Conservation (phyloP, 106 monocot genomes). For the Dactylorhiza incarnata region DNA sequence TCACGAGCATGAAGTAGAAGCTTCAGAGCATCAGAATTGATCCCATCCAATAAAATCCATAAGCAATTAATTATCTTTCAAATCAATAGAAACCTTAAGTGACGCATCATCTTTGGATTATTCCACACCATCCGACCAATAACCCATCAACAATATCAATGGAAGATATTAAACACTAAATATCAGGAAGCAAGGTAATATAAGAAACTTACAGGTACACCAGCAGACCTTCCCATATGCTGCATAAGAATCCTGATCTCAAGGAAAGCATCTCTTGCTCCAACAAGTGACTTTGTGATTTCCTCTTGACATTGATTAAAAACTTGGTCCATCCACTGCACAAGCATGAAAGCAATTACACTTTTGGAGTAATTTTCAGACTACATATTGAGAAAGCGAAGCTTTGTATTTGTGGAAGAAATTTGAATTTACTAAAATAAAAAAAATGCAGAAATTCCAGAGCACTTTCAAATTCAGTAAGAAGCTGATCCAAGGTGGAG, state of each 20-base stretch:
- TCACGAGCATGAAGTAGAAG: too few species aligned
- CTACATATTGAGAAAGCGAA: background rate
- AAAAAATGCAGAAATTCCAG: background rate
- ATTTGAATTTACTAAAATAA: background rate
- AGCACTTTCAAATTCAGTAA: background rate
- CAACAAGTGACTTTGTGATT: slow-evolving; percentile 55
- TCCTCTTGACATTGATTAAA: slow-evolving; percentile 34
- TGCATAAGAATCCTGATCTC: slow-evolving; percentile 77
- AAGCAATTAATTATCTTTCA: too few species aligned
- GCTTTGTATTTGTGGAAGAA: background rate
- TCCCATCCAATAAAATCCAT: too few species aligned
- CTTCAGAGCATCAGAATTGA: too few species aligned
- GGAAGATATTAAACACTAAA: background rate
- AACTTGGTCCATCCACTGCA: slow-evolving; percentile 70
- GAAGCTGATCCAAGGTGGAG: too few species aligned
- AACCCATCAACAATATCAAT: background rate
- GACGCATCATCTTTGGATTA: too few species aligned
- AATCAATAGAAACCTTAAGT: too few species aligned
- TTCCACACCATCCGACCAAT: background rate
- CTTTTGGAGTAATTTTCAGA: background rate
- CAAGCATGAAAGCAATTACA: background rate
- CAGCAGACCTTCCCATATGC: slow-evolving; percentile 76
- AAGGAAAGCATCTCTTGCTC: slow-evolving; percentile 64
- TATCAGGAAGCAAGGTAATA: background rate
- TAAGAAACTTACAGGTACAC: slow-evolving; percentile 63